Percentiles rank a stretch among this genome's conserved stretches.
phyloP scores from a whole-genome alignment of 352 stramenopile species.

The Pythium diclinum region DNA sequence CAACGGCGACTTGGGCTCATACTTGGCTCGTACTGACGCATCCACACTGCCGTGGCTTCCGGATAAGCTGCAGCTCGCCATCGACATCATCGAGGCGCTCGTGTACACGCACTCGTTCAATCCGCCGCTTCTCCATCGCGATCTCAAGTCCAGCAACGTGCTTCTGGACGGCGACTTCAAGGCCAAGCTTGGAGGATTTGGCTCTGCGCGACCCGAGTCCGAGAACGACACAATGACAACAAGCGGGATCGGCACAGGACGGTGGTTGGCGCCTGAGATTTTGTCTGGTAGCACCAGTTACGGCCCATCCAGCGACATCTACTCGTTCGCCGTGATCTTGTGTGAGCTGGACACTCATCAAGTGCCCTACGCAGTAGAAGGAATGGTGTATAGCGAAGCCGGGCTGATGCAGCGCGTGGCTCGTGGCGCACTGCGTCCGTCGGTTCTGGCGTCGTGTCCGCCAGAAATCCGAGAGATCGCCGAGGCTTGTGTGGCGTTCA shows the following conservation, averaged over 20 bases:
- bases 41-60: not conserved
- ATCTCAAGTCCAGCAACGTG: not conserved
- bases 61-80: not conserved
- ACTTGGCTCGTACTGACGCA: not conserved
- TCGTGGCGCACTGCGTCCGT: not conserved
- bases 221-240: not conserved
- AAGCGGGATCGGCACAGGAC: not conserved
- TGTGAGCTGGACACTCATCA: not conserved
- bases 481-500: not conserved
- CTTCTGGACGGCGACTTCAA: not conserved
- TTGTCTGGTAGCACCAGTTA: not conserved
- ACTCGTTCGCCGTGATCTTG: not conserved
- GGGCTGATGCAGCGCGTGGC: not conserved
- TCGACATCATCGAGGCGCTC: conserved; percentile 2
- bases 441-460: not conserved
- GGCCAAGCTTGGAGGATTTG: not conserved
- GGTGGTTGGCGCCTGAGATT: not conserved
- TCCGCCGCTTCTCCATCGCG: not conserved
- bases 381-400: not conserved
- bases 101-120: conserved; percentile 1
- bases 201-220: not conserved
- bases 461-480: not conserved
- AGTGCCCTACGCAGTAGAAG: not conserved
- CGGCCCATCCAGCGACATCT: not conserved
- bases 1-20: not conserved